Conservation (phyloP, 129 eudicot genomes). For the Flaveria bidentis region DNA sequence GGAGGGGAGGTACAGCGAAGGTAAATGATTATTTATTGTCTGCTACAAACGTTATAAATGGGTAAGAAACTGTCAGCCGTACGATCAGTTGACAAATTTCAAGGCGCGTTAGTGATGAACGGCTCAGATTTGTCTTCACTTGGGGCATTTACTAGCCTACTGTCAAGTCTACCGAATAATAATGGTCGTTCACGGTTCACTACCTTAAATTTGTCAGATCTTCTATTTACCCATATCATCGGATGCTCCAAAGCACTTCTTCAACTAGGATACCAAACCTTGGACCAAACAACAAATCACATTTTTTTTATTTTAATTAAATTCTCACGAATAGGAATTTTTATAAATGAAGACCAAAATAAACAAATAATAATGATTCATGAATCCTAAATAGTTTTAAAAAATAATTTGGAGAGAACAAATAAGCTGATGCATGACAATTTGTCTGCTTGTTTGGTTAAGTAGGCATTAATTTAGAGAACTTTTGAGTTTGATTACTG, state of each 20-base stretch:
- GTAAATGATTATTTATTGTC: slow-evolving; percentile 35
- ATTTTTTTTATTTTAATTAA: background rate
- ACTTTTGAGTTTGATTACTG: no score
- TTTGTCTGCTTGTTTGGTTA: no score
- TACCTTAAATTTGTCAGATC: slow-evolving; percentile 40
- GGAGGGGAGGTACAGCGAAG: slow-evolving; percentile 9
- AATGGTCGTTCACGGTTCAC: slow-evolving; percentile 25
- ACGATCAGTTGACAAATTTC: slow-evolving; percentile 18
- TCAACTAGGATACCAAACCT: background rate
- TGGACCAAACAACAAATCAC: slow-evolving; percentile 6
- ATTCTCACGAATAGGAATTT: background rate
- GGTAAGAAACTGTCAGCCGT: slow-evolving; percentile 24
- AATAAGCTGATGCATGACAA: no score
- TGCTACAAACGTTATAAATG: slow-evolving; percentile 32
- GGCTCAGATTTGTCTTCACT: slow-evolving; percentile 11
- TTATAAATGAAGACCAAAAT: background rate
- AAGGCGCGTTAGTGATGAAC: slow-evolving; percentile 19
- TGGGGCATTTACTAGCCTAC: slow-evolving; percentile 36
- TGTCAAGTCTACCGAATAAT: slow-evolving; percentile 34
- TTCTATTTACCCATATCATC: slow-evolving; percentile 31
- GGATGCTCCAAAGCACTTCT: slow-evolving; percentile 25
- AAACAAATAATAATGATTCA: background rate
- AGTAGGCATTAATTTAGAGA: no score
- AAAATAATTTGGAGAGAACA: no score
- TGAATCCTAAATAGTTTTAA: background rate